These are phyloP conservation scores for Penicillium sp. DNA, from an alignment of 2,329 filamentous ascomycete species.

Conservation along the genomic window DNA sequence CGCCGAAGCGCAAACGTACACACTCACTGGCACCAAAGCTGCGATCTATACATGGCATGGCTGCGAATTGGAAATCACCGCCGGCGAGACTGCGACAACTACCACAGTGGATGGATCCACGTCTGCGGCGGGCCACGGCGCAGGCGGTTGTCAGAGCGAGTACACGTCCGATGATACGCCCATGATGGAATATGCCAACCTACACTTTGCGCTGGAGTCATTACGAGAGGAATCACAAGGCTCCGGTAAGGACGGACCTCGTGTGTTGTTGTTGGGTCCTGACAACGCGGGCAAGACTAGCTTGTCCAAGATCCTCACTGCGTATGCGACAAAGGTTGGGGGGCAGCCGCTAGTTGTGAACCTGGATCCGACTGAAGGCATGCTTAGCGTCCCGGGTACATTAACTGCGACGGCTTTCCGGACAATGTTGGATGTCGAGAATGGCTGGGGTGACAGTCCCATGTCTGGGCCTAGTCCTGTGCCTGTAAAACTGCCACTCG, in stretches of 20 bases:
- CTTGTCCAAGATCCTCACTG: slow-evolving; percentile 72
- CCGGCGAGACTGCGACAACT: slow-evolving; percentile 51
- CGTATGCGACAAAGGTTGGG: slow-evolving; percentile 73
- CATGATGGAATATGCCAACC: slow-evolving; percentile 76
- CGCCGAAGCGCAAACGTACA: slow-evolving; percentile 75
- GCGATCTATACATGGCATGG: slow-evolving; percentile 93
- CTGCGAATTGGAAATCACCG: slow-evolving; percentile 77
- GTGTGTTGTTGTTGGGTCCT: slow-evolving; percentile 81
- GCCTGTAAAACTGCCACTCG: slow-evolving; percentile 87
- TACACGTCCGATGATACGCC: slow-evolving; percentile 77
- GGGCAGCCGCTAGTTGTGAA: slow-evolving; percentile 81
- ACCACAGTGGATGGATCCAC: slow-evolving; percentile 30
- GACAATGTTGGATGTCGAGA: slow-evolving; percentile 82
- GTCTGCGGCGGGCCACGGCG: slow-evolving; percentile 32
- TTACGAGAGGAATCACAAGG: slow-evolving; percentile 63
- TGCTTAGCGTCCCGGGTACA: slow-evolving; percentile 76
- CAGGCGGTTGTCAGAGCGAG: slow-evolving; percentile 66
- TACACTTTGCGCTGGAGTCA: slow-evolving; percentile 81
- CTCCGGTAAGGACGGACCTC: slow-evolving; percentile 61
- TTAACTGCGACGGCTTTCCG: slow-evolving; percentile 84
- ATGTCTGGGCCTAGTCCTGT: slow-evolving; percentile 86
- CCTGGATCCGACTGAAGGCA: slow-evolving; percentile 76
- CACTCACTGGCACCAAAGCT: slow-evolving; percentile 76
- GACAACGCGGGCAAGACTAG: slow-evolving; percentile 81
- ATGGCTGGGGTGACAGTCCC: slow-evolving; percentile 85